Evolutionary conservation across 2,329 filamentous ascomycete species (phyloP).

Genomic region (Exophiala sideris): DNA sequence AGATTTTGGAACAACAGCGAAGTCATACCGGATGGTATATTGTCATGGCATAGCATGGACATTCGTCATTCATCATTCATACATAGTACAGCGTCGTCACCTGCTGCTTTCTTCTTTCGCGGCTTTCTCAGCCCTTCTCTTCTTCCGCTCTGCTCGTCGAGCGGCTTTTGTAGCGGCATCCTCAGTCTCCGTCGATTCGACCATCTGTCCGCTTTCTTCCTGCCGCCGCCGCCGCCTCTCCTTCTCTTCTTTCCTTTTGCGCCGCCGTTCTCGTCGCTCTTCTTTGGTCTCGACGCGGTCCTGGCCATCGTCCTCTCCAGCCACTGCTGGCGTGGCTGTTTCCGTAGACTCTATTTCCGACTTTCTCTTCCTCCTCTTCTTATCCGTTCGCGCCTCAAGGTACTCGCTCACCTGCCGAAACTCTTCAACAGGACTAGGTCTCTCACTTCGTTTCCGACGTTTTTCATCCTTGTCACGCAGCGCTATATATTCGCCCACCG

Average conservation of each 20-base stretch:
- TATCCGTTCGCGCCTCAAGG: constrained; percentile 15
- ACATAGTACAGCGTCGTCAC: neutral
- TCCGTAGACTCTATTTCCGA: neutral
- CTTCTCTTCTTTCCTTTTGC: constrained; percentile 22
- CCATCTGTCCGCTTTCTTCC: neutral
- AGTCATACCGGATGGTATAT: neutral
- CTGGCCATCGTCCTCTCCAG: neutral
- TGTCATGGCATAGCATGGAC: neutral
- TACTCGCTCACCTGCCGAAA: constrained; percentile 24
- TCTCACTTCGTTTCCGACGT: constrained; percentile 7
- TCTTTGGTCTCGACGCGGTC: constrained; percentile 22
- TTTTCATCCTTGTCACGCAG: constrained; percentile 22
- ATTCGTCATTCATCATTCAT: neutral
- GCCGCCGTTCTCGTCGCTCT: constrained; percentile 23
- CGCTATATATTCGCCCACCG: constrained; percentile 18
- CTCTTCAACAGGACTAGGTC: constrained; percentile 20
- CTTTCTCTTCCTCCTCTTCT: constrained; percentile 13
- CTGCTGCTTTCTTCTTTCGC: neutral
- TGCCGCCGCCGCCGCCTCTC: constrained; percentile 1
- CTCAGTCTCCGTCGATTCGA: neutral
- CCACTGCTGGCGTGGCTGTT: neutral
- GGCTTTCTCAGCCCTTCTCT: constrained; percentile 20
- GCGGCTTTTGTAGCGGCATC: constrained; percentile 16
- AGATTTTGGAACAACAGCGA: neutral
- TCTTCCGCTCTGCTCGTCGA: constrained; percentile 21